phyloP scores from a whole-genome alignment of 2,329 filamentous ascomycete species.

The Paecilomyces fulvus region DNA sequence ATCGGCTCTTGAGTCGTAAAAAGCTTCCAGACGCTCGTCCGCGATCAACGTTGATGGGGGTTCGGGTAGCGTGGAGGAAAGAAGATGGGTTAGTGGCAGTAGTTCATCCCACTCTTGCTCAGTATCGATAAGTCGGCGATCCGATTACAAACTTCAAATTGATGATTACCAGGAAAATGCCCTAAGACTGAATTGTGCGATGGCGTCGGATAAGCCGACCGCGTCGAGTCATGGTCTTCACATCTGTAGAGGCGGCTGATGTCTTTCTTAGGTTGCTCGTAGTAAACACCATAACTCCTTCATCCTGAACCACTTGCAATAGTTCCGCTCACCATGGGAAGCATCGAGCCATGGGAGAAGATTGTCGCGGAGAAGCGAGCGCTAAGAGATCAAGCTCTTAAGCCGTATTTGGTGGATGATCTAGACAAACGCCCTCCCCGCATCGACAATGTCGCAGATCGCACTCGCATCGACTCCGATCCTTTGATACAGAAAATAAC shows the following conservation, averaged over 20 bases:
- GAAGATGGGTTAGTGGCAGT: background rate
- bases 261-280: background rate
- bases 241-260: background rate
- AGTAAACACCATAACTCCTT: background rate
- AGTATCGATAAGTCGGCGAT: background rate
- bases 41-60: background rate
- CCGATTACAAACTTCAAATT: background rate
- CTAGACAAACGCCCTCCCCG: constrained; percentile 15
- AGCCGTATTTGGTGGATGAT: constrained; percentile 20
- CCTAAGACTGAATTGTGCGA: background rate
- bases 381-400: constrained; percentile 17
- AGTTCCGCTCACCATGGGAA: background rate
- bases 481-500: constrained; percentile 19
- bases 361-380: constrained; percentile 20
- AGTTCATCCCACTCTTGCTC: constrained; percentile 3
- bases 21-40: background rate
- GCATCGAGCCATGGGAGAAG: constrained; percentile 19
- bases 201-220: background rate
- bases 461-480: constrained; percentile 15
- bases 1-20: background rate
- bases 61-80: background rate
- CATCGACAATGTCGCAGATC: constrained; percentile 14
- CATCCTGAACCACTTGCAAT: background rate
- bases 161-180: background rate
- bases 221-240: background rate